Percentiles rank a stretch among this genome's conserved stretches.
phyloP scores from a whole-genome alignment of 257 asterid genomes.

The Nicotiana otophora region DNA sequence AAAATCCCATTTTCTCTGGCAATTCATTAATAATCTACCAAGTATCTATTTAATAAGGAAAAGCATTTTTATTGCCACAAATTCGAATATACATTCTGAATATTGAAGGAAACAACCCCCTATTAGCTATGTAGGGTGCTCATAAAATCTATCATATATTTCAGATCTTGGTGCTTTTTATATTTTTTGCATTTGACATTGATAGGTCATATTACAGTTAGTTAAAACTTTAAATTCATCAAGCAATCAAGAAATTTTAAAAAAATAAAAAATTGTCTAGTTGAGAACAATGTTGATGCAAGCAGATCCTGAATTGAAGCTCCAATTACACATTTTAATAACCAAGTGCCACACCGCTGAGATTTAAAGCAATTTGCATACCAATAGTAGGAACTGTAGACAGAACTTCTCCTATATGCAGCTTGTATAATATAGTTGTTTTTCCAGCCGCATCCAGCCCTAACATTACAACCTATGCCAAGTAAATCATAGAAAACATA shows the following conservation, averaged over 20 bases:
- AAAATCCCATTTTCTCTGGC: background rate
- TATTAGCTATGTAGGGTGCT: background rate
- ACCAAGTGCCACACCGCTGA: background rate
- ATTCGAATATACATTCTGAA: background rate
- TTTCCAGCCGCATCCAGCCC: constrained; percentile 99
- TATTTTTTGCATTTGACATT: too few relatives aligned
- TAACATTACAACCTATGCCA: constrained; percentile 88
- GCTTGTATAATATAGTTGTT: constrained; percentile 93
- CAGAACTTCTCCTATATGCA: constrained; percentile 97
- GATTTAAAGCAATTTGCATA: constrained; percentile 25
- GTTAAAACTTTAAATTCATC: background rate
- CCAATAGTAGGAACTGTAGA: constrained; percentile 99
- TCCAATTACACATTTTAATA: background rate
- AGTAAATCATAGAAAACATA: background rate
- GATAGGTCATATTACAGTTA: background rate
- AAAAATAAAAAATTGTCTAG: background rate
- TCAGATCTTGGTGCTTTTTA: background rate
- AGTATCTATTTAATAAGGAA: background rate
- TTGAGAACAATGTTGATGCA: background rate
- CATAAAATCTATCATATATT: background rate
- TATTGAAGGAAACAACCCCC: background rate
- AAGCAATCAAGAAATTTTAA: background rate
- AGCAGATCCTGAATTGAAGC: background rate
- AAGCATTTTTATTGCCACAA: background rate
- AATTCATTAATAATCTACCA: background rate